phyloP scores from a whole-genome alignment of 768 basidiomycete genomes.

The Mycena alexandri region DNA sequence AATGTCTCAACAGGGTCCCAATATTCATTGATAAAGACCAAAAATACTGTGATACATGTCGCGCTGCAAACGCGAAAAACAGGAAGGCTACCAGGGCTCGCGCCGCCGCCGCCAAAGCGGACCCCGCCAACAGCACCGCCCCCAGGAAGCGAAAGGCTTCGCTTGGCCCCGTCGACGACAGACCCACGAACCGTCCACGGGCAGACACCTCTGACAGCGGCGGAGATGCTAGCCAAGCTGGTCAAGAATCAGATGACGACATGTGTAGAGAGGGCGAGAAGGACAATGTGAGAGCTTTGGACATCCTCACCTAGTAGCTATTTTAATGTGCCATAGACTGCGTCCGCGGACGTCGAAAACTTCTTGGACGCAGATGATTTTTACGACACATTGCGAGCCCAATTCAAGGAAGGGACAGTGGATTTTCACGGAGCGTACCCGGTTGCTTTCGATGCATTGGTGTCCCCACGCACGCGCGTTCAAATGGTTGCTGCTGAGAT shows the following conservation, averaged over 20 bases:
- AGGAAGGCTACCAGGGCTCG: not conserved
- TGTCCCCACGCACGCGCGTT: conserved; percentile 34
- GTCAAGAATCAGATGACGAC: conserved; percentile 4
- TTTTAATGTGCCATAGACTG: not conserved
- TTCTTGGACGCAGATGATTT: conserved; percentile 21
- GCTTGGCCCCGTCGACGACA: not conserved
- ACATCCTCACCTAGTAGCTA: no score
- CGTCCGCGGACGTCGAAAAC: conserved; percentile 13
- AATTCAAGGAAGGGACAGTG: conserved; percentile 35
- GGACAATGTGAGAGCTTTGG: not conserved
- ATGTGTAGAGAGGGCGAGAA: not conserved
- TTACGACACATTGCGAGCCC: conserved; percentile 2
- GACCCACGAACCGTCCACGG: conserved; percentile 1
- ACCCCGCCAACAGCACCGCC: no score
- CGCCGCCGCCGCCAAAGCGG: not conserved
- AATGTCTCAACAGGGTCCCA: no score
- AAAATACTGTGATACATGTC: conserved; percentile 1
- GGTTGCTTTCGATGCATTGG: conserved; percentile 33
- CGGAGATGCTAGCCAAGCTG: not conserved
- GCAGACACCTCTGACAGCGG: not conserved
- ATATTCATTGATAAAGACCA: no score
- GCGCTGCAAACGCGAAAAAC: not conserved
- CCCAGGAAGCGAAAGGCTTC: not conserved
- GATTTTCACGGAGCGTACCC: conserved; percentile 40
- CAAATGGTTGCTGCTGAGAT: conserved; percentile 39